Base-by-base conservation (phyloP, 2,329 filamentous ascomycete genomes). In the Colletotrichum sp. region DNA sequence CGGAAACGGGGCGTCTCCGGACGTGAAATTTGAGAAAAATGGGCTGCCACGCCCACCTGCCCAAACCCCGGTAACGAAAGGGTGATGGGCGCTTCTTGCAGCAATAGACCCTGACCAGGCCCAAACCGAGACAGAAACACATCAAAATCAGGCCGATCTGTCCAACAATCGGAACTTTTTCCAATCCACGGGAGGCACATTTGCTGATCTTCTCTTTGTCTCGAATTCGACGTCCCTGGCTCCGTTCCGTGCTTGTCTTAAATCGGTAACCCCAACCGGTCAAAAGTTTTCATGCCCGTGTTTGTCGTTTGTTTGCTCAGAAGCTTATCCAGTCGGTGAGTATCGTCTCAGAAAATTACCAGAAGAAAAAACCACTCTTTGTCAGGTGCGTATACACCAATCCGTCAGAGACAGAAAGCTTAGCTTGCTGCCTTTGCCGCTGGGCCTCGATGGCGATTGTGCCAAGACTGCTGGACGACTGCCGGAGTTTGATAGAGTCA, bases 131-230 rank as follows among this genome's bases (percentile, higher is more conserved):
- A 70, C 56, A 55, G 30, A 18, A 43, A 39, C 28, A 48, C 65
- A 60, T 55, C 28, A 56, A 30, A n/a, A 30, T 28, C 65, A 69
- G 28, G 39, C 43, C 58, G 25, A 62, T 43, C 70, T 22, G 27
- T 27, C 32, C 64, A 68, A 34, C 34, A 36, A 60, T 64, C 73
- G 70, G 74, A 64, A 22, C 36, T 71, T 66, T 75, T 66, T 25
- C 9, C 25, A 22, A 48, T 39, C 18, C 28, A 36, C 12, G 34
- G 58, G 55, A 55, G 70, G 28, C 43, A 32, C 15, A 28, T n/a
- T 48, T 43, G 73, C 70, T 64, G 64, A 74, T 76, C 70, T 25
- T 73, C 68, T 48, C 70, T 76, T 64, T 73, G 70, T 76, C 65
- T 48, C 58, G 48, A 22, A n/a, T 16, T 43, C 43, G 70, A 74